Conservation (phyloP, 1,284 basidiomycete species). For the Quambalaria eucalypti region DNA sequence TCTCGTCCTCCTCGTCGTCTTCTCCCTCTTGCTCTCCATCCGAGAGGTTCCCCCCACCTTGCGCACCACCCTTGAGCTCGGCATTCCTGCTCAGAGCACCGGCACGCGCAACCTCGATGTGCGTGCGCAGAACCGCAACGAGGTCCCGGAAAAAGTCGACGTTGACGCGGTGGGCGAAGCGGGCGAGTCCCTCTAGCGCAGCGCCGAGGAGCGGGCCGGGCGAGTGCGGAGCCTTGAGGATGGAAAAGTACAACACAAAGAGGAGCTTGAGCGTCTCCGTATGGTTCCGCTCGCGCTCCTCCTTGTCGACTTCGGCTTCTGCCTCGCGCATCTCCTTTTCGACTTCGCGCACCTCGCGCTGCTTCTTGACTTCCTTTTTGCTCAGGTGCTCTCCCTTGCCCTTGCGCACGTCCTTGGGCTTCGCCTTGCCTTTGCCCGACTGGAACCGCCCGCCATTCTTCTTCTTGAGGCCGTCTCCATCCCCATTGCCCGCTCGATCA, state of each 20-base stretch:
- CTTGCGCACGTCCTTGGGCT: conserved; percentile 32
- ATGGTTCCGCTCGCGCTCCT: conserved; percentile 79
- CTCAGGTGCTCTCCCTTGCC: conserved; percentile 33
- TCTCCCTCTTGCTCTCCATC: not conserved
- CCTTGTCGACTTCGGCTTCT: conserved; percentile 83
- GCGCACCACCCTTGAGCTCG: conserved; percentile 2
- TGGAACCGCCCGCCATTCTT: conserved; percentile 57
- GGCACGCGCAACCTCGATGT: conserved; percentile 55
- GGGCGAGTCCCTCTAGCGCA: conserved; percentile 81
- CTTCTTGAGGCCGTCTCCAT: conserved; percentile 40
- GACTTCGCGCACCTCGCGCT: conserved; percentile 33
- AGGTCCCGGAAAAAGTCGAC: conserved; percentile 98
- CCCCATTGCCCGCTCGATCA: conserved; percentile 50
- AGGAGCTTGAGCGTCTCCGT: conserved; percentile 96
- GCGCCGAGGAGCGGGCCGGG: conserved; percentile 74
- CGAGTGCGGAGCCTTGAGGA: conserved; percentile 72
- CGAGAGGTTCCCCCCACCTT: not conserved
- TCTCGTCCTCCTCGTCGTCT: conserved; percentile 4
- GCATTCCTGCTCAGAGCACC: conserved; percentile 4
- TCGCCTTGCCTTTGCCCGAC: conserved; percentile 45
- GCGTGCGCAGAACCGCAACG: conserved; percentile 71
- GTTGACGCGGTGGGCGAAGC: conserved; percentile 92
- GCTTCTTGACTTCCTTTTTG: conserved; percentile 41
- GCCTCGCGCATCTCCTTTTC: conserved; percentile 53
- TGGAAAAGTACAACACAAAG: conserved; percentile 93